A percentile compares a stretch with the other conserved stretches of the same genome.
Conservation (phyloP, 345 rosid species). For the Pugionium cornutum region DNA sequence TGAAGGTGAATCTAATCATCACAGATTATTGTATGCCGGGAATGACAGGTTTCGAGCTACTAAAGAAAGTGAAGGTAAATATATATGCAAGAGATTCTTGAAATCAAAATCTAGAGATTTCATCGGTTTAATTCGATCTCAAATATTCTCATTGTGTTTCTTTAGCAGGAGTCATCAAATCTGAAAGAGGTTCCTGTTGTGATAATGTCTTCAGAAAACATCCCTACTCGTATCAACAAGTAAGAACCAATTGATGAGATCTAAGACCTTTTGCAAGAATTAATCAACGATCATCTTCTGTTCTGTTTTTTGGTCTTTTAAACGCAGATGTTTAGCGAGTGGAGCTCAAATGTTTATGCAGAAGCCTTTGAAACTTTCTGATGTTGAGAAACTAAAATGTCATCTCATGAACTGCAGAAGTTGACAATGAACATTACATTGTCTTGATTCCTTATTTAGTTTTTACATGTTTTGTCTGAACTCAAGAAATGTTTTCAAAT, state of each 20-base stretch:
- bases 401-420: conserved; percentile 51
- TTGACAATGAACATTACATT: conserved; percentile 8
- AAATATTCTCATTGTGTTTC: not conserved
- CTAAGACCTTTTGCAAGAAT: not conserved
- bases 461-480: conserved; percentile 10
- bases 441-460: conserved; percentile 22
- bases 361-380: conserved; percentile 78
- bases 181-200: conserved; percentile 84
- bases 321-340: conserved; percentile 66
- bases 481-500: conserved; percentile 23
- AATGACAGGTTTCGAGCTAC: conserved; percentile 89
- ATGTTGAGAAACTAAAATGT: conserved; percentile 61
- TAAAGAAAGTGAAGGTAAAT: conserved; percentile 78
- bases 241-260: conserved; percentile 35
- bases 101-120: not conserved
- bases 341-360: conserved; percentile 95
- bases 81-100: not conserved
- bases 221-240: conserved; percentile 70
- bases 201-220: conserved; percentile 82
- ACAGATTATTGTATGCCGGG: conserved; percentile 96
- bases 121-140: not conserved
- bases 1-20: conserved; percentile 72
- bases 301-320: not conserved
- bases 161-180: conserved; percentile 68
- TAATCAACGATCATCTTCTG: not conserved